A percentile compares a stretch with the other conserved stretches of the same genome.
phyloP scores from a whole-genome alignment of 2,329 filamentous ascomycete species.

The Metarhizium brunneum region DNA sequence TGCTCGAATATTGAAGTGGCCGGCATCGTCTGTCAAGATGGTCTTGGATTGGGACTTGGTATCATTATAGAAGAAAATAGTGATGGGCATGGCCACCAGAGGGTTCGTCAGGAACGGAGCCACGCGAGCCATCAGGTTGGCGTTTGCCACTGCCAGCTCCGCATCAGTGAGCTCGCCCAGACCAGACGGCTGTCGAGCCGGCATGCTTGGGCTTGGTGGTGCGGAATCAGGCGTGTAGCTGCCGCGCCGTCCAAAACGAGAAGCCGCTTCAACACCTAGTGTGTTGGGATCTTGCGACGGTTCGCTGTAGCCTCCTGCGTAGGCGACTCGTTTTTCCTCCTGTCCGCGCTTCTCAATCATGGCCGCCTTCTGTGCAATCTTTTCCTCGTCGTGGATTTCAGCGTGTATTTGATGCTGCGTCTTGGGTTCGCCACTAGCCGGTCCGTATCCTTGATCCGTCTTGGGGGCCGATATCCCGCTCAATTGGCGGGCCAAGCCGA shows the following conservation, averaged over 20 bases:
- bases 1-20: conserved; percentile 76
- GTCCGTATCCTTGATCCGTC: conserved; percentile 20
- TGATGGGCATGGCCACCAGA: conserved; percentile 67
- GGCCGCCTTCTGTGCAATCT: conserved; percentile 66
- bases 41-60: conserved; percentile 73
- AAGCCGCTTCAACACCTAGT: conserved; percentile 20
- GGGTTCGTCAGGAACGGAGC: conserved; percentile 86
- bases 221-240: conserved; percentile 28
- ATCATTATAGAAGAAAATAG: conserved; percentile 92
- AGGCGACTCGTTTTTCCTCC: conserved; percentile 60
- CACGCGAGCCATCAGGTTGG: conserved; percentile 78
- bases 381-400: conserved; percentile 47
- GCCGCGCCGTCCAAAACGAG: conserved; percentile 19
- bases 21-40: conserved; percentile 75
- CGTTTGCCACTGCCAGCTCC: conserved; percentile 72
- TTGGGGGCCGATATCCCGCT: conserved; percentile 73
- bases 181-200: conserved; percentile 25
- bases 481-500: conserved; percentile 77
- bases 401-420: conserved; percentile 28
- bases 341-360: conserved; percentile 65
- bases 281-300: conserved; percentile 37
- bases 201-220: conserved; percentile 33
- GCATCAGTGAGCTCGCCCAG: conserved; percentile 58
- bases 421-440: conserved; percentile 8
- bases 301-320: conserved; percentile 67